Evolutionary conservation across 1,284 basidiomycete genomes (phyloP), one percentile per base, ranked within the genome.

Genomic region (Sphaerobolus stellatus): DNA sequence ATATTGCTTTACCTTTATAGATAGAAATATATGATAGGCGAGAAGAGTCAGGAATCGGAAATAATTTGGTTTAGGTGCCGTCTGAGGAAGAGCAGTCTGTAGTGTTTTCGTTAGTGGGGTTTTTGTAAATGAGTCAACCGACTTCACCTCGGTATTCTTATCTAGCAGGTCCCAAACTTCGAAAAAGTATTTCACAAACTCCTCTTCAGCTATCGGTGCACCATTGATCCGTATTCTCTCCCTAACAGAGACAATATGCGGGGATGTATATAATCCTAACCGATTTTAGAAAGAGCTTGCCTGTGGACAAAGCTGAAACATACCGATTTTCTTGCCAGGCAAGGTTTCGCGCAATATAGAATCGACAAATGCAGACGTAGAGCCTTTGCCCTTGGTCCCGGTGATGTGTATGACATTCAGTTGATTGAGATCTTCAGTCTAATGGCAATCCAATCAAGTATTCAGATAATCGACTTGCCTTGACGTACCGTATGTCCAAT

Each of bases 331-430:
- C 80, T 84, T 87, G 2, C 78, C 71, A 5, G 89, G 89, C 59
- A 71, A 79, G 7, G 76, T 70, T 60, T 80, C 76, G 28, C 86
- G 81, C 53, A 92, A 70, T 51, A 91, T 82, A 6, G 86, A 90
- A 67, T 92, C 86, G 3, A 83, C 81, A 64, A 99, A 99, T 2
- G 97, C 96, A 56, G 91, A 93, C 0, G 97, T 97, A 3, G 94
- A 98, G 3, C 97, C 97, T 70, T 99, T 99, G 44, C 97, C 97
- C 73, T 99, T 99, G 4, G 97, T 99, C 2, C 97, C 97, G 13
- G 97, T 96, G 65, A 99, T 88, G 74, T 99, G 97, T 30, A 99
- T 83, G 53, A 95, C 93, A 70, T 98, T 97, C 59, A 99, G 78
- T 46, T 74, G 73, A 69, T 99, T 95, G 50, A 99, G 77, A 62